These are phyloP conservation scores for Gracilaria gracilis DNA, from an alignment of 23 red algal species.

Conservation along the genomic window DNA sequence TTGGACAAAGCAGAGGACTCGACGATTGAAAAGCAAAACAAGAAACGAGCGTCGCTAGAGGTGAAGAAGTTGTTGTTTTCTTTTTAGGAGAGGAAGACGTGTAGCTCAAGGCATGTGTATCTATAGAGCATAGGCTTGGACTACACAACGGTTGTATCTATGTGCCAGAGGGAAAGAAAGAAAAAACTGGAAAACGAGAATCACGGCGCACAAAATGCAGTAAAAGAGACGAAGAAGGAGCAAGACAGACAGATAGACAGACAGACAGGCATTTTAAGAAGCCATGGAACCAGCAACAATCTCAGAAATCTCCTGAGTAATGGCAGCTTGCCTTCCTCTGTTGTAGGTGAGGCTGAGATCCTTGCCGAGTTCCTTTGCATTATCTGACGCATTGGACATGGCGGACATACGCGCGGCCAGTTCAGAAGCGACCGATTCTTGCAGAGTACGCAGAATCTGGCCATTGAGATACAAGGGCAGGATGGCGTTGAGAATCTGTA, in stretches of 20 bases:
- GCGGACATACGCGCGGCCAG: constrained; percentile 94
- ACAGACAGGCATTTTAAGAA: background rate
- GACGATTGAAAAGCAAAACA: no score
- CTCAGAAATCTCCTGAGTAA: constrained; percentile 98
- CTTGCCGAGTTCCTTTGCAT: constrained; percentile 91
- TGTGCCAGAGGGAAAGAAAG: background rate
- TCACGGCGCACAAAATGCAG: background rate
- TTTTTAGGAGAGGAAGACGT: background rate
- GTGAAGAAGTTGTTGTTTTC: background rate
- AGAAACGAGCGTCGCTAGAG: background rate
- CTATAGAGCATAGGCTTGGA: background rate
- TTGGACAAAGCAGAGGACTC: no score
- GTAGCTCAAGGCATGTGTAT: background rate
- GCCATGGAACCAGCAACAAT: constrained; percentile 86
- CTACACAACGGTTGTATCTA: background rate
- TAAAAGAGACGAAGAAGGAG: background rate
- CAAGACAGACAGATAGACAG: background rate
- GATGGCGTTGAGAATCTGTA: constrained; percentile 97
- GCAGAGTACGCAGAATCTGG: constrained; percentile 93
- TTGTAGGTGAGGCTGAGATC: constrained; percentile 85
- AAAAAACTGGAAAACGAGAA: background rate
- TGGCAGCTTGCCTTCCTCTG: constrained; percentile 93
- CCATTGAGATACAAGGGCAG: constrained; percentile 99
- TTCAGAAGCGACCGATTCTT: constrained; percentile 96
- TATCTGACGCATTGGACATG: constrained; percentile 98